Base-by-base conservation (phyloP, 192 early-diverging fungal species). In the Dissophora ornata region DNA sequence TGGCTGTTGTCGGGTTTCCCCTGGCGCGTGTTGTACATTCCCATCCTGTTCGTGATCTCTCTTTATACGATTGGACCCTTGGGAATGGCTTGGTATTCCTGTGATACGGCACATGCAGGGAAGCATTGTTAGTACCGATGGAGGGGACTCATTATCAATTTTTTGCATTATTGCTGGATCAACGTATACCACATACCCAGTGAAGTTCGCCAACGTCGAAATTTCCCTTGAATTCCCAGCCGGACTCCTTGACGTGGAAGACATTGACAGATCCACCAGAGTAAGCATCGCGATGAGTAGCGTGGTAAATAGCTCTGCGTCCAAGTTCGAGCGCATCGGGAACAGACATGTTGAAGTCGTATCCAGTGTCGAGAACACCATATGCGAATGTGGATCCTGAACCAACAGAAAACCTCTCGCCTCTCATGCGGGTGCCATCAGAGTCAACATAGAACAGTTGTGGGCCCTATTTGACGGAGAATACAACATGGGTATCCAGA, bases 311-410 rank as follows among this genome's bases (percentile, higher is more conserved):
- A 7, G 97, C 87, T 29, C 95, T 85, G 68, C 90, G 86, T 16
- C 92, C 97, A 45, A 99, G 77, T 44, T 98, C 98, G 60, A 93
- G 85, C 26, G 98, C 98, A 74, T 98, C 96, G 2, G 86, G 87
- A 3, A 89, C 85, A 6, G 84, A 82, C 81, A 99, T 65, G 65
- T 98, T 94, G 71, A 77, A 87, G 51, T 87, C 85, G 82, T 95
- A 98, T 62, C 90, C 93, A 47, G 88, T 83, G 71, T 98, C 98
- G 62, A 99, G 84, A 40, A 99, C 92, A 86, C 98, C 97, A 81
- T 99, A 99, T 10, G 98, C 98, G 84, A 95, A 99, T 21, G 96
- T 96, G 24, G 96, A 95, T n/a, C 98, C 98, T 19, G 96, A 97
- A 13, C 98, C 98, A 33, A 99, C 98, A 32, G 95, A 97, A 79